phyloP scores from a whole-genome alignment of 768 basidiomycete genomes.

The Auricularia sp. region DNA sequence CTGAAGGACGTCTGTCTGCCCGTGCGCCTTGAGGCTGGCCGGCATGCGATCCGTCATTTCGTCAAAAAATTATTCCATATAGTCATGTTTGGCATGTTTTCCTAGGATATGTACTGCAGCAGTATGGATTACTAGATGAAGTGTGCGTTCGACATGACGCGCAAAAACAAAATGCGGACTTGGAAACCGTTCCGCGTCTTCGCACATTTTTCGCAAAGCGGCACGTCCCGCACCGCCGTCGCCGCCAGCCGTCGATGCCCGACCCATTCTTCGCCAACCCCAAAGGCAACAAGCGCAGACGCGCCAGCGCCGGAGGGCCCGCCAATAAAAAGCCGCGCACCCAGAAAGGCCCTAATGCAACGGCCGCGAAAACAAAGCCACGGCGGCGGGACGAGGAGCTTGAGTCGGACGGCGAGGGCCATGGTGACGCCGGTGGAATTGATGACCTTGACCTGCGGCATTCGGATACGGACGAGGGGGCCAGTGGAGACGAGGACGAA shows the following conservation, averaged over 20 bases:
- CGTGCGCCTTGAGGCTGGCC: too few species aligned
- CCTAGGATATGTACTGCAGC: too few species aligned
- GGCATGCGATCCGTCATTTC: too few species aligned
- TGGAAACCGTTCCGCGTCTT: not conserved
- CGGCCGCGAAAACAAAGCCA: conserved; percentile 7
- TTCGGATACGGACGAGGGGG: conserved; percentile 41
- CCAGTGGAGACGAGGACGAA: conserved; percentile 74
- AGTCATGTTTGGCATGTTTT: too few species aligned
- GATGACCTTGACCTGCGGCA: conserved; percentile 67
- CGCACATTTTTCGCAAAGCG: not conserved
- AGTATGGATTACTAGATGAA: too few species aligned
- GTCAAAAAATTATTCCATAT: too few species aligned
- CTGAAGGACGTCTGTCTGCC: too few species aligned
- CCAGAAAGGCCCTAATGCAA: conserved; percentile 17
- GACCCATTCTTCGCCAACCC: conserved; percentile 69
- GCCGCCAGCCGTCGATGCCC: conserved; percentile 41
- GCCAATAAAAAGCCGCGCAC: conserved; percentile 18
- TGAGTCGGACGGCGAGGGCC: conserved; percentile 46
- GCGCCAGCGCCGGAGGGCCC: conserved; percentile 22
- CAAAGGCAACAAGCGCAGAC: conserved; percentile 56
- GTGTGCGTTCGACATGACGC: too few species aligned
- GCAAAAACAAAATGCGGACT: too few species aligned
- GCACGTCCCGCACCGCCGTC: not conserved
- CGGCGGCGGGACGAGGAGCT: conserved; percentile 49
- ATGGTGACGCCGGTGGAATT: conserved; percentile 27